phyloP scores from a whole-genome alignment of 257 asterid species.

The Linaria vulgaris region DNA sequence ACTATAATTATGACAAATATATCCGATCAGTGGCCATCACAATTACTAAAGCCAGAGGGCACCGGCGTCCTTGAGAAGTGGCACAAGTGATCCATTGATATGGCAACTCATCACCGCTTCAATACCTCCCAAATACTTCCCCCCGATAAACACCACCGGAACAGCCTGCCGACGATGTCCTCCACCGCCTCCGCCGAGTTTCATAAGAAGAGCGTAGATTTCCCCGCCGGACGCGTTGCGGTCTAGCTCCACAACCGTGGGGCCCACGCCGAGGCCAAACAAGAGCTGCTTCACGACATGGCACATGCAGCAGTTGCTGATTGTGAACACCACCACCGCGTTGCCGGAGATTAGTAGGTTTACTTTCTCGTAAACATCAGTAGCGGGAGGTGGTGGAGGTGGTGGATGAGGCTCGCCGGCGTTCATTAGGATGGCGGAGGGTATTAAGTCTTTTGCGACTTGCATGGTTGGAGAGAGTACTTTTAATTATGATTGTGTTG shows the following conservation, averaged over 20 bases:
- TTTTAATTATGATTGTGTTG: neutral
- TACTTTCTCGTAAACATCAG: constrained; percentile 48
- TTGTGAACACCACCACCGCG: constrained; percentile 85
- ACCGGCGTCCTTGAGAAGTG: constrained; percentile 82
- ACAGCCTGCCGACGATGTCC: constrained; percentile 42
- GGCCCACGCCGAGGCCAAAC: constrained; percentile 85
- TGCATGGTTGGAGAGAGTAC: constrained; percentile 40
- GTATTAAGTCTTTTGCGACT: constrained; percentile 44
- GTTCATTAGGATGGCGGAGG: too few species aligned
- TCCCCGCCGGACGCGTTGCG: constrained; percentile 52
- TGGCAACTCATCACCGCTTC: constrained; percentile 82
- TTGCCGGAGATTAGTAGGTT: constrained; percentile 49
- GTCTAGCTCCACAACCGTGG: constrained; percentile 77
- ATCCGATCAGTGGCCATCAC: too few species aligned
- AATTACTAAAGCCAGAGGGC: constrained; percentile 75
- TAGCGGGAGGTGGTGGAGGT: neutral
- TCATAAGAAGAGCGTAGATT: constrained; percentile 52
- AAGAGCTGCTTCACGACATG: constrained; percentile 85
- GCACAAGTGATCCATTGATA: constrained; percentile 77
- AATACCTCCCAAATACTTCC: constrained; percentile 76
- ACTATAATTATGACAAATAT: too few species aligned
- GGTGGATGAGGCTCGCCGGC: neutral
- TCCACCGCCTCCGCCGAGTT: constrained; percentile 31
- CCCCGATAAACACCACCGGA: constrained; percentile 84
- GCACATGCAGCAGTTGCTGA: constrained; percentile 89